Percentiles rank a stretch among this genome's conserved stretches.
These are phyloP conservation scores for Alloascoidea hylecoeti DNA, from an alignment of 805 yeast genomes.

Conservation along the genomic window DNA sequence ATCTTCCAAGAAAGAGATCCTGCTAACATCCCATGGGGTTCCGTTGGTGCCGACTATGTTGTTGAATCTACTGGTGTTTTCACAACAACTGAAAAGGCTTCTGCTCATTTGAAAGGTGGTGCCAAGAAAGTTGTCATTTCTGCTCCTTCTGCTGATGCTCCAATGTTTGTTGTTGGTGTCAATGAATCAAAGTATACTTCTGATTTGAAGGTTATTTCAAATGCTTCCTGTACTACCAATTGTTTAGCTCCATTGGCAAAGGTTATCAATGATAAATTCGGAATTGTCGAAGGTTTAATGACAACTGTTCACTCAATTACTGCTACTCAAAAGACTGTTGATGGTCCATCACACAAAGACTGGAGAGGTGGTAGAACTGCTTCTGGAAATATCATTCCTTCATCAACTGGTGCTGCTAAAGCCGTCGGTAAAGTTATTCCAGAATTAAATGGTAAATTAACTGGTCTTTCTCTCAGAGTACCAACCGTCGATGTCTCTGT, in stretches of 20 bases:
- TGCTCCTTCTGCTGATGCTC: conserved; percentile 60
- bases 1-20: conserved; percentile 59
- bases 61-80: conserved; percentile 64
- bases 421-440: conserved; percentile 67
- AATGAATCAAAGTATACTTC: conserved; percentile 44
- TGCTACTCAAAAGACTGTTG: conserved; percentile 63
- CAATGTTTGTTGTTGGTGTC: conserved; percentile 64
- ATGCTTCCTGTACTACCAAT: conserved; percentile 66
- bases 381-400: conserved; percentile 62
- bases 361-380: conserved; percentile 78
- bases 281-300: conserved; percentile 64
- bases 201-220: conserved; percentile 45
- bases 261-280: conserved; percentile 50
- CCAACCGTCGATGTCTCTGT: conserved; percentile 65
- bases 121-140: conserved; percentile 63
- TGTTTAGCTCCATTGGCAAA: conserved; percentile 65
- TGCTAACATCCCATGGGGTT: conserved; percentile 55
- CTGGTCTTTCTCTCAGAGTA: conserved; percentile 64
- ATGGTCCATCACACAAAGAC: conserved; percentile 68
- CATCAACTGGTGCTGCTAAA: conserved; percentile 68
- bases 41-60: conserved; percentile 44
- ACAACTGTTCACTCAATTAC: conserved; percentile 63
- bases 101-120: conserved; percentile 59
- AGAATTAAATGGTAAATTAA: conserved; percentile 55
- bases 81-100: conserved; percentile 50